A percentile compares a stretch with the other conserved stretches of the same genome.
phyloP scores from a whole-genome alignment of 352 stramenopile genomes.

The Phytophthora sansomeana region DNA sequence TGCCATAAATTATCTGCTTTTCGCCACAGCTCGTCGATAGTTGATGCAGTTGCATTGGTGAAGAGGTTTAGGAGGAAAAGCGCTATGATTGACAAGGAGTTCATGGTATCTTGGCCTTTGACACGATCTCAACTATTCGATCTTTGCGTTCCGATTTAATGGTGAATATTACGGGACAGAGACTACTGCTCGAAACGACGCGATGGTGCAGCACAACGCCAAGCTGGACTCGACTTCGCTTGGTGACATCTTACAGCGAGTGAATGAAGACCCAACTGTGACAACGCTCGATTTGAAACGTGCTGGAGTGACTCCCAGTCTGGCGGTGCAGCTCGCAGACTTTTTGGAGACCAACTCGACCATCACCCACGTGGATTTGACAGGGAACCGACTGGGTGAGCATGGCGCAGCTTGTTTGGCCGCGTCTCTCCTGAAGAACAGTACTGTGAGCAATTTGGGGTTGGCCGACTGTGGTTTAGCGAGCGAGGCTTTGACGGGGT shows the following conservation, averaged over 20 bases:
- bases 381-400: slow-evolving; percentile 40
- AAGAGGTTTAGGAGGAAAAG: slow-evolving; percentile 15
- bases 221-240: slow-evolving; percentile 44
- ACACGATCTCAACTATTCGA: slow-evolving; percentile 2
- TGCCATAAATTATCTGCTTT: slow-evolving; percentile 35
- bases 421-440: slow-evolving; percentile 47
- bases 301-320: slow-evolving; percentile 44
- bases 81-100: slow-evolving; percentile 5
- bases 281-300: slow-evolving; percentile 32
- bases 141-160: slow-evolving; percentile 25
- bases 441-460: slow-evolving; percentile 30
- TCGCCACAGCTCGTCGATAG: slow-evolving; percentile 39
- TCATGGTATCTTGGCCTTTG: slow-evolving; percentile 8
- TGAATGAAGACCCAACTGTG: slow-evolving; percentile 21
- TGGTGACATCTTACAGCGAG: slow-evolving; percentile 25
- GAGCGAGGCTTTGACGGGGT: slow-evolving; percentile 39
- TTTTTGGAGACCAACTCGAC: slow-evolving; percentile 57
- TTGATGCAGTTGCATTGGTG: background rate
- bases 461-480: slow-evolving; percentile 43
- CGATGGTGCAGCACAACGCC: slow-evolving; percentile 16
- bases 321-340: slow-evolving; percentile 54
- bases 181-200: slow-evolving; percentile 8
- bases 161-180: slow-evolving; percentile 7
- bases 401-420: slow-evolving; percentile 51
- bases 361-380: slow-evolving; percentile 48